These are phyloP conservation scores for Naganishia vishniacii DNA, from an alignment of 768 basidiomycete species.

Conservation along the genomic window DNA sequence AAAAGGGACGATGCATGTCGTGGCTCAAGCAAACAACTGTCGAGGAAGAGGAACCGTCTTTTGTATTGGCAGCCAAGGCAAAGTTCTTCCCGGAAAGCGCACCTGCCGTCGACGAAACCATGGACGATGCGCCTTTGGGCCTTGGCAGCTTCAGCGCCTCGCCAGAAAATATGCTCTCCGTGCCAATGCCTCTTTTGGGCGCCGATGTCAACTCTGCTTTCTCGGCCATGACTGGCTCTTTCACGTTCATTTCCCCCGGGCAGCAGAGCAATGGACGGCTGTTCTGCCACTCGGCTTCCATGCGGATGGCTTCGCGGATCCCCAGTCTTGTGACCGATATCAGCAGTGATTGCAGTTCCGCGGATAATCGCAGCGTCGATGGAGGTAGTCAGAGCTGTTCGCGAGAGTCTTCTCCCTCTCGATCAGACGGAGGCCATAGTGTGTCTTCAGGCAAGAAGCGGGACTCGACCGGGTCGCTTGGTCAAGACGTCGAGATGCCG, in stretches of 20 bases:
- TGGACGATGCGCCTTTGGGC: background rate
- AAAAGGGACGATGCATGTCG: conserved; percentile 13
- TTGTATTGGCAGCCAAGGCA: conserved; percentile 14
- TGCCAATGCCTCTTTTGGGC: conserved; percentile 6
- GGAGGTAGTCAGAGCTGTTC: conserved; percentile 3
- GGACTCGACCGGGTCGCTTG: background rate
- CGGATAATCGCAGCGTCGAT: conserved; percentile 1
- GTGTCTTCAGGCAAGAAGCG: conserved; percentile 6
- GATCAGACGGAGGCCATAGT: conserved; percentile 12
- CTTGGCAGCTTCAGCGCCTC: background rate
- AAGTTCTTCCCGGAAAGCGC: conserved; percentile 13
- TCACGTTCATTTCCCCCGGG: conserved; percentile 22
- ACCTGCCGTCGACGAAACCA: conserved; percentile 1
- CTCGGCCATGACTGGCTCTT: conserved; percentile 23
- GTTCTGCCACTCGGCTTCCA: conserved; percentile 1
- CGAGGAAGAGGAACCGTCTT: conserved; percentile 19
- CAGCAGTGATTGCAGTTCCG: conserved; percentile 17
- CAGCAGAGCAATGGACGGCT: conserved; percentile 11
- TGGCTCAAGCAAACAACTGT: conserved; percentile 4
- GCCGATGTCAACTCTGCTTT: conserved; percentile 13
- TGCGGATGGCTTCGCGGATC: conserved; percentile 5
- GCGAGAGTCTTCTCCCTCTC: conserved; percentile 11
- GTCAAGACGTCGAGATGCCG: conserved; percentile 12
- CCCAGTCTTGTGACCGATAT: conserved; percentile 12
- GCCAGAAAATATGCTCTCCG: conserved; percentile 14